phyloP scores from a whole-genome alignment of 371 early-diverging fungal genomes.

The Apophysomyces variabilis region DNA sequence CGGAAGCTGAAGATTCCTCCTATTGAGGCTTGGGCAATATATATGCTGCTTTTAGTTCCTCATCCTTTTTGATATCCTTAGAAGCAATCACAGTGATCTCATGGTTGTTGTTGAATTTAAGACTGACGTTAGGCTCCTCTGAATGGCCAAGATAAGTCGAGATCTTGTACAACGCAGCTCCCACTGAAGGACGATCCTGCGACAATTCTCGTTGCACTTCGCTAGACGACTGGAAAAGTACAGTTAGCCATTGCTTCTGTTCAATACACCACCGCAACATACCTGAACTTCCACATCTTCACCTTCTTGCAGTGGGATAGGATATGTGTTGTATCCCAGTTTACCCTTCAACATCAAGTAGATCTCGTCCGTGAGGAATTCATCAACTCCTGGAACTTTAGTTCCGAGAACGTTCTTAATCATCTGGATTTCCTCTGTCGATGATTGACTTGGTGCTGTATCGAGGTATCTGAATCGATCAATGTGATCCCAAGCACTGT shows the following conservation, averaged over 20 bases:
- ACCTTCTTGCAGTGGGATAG: conserved; percentile 44
- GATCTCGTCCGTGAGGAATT: conserved; percentile 82
- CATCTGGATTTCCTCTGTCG: conserved; percentile 57
- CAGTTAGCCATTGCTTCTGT: neutral
- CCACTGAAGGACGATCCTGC: conserved; percentile 53
- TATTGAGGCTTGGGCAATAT: conserved; percentile 28
- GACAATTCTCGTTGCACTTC: conserved; percentile 28
- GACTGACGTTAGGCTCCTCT: conserved; percentile 64
- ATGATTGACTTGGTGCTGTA: conserved; percentile 53
- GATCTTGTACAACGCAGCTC: conserved; percentile 76
- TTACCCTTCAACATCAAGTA: conserved; percentile 83
- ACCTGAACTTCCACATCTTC: conserved; percentile 33
- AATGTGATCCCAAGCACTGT: conserved; percentile 79
- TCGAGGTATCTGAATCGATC: conserved; percentile 75
- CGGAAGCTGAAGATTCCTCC: neutral
- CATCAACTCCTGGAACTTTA: conserved; percentile 79
- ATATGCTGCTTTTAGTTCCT: conserved; percentile 66
- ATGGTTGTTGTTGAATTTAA: conserved; percentile 43
- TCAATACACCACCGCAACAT: neutral
- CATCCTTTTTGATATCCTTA: conserved; percentile 71
- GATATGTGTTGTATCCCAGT: conserved; percentile 79
- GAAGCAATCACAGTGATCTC: conserved; percentile 65
- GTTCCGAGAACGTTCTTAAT: conserved; percentile 65
- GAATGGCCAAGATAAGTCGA: conserved; percentile 74
- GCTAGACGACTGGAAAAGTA: conserved; percentile 15